Percentiles rank a stretch among this genome's conserved stretches.
Conservation (phyloP, 768 basidiomycete species). For the Lactarius hatsudake region DNA sequence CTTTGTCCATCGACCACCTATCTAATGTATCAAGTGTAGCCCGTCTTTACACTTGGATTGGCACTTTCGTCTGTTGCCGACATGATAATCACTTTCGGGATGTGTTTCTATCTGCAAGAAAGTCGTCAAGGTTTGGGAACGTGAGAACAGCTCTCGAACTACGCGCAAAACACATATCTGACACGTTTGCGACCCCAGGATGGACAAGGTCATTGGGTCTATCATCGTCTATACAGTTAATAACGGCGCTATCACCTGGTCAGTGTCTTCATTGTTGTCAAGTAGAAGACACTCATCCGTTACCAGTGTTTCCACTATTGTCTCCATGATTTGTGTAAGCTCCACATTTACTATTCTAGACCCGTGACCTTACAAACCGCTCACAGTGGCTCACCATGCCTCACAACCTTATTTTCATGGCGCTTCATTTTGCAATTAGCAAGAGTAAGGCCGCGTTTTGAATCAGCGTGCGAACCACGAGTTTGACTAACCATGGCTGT, state of each 20-base stretch:
- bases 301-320: constrained; percentile 23
- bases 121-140: constrained; percentile 27
- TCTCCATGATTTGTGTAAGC: constrained; percentile 27
- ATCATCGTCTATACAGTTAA: constrained; percentile 29
- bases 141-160: constrained; percentile 5
- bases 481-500: not conserved
- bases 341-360: not conserved
- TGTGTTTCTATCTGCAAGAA: constrained; percentile 28
- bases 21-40: constrained; percentile 15
- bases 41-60: constrained; percentile 27
- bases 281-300: not conserved
- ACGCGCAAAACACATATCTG: not conserved
- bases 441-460: constrained; percentile 20
- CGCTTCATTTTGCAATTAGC: constrained; percentile 26
- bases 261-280: not conserved
- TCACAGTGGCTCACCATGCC: constrained; percentile 25
- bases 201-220: constrained; percentile 25
- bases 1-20: not conserved
- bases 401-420: constrained; percentile 27
- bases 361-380: not conserved
- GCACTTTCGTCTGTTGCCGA: constrained; percentile 23
- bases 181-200: constrained; percentile 7
- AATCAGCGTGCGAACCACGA: not conserved
- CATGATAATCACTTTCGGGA: constrained; percentile 24
- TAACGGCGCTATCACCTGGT: constrained; percentile 29